Base-by-base conservation (phyloP, 768 basidiomycete species). In the Russula sp. region DNA sequence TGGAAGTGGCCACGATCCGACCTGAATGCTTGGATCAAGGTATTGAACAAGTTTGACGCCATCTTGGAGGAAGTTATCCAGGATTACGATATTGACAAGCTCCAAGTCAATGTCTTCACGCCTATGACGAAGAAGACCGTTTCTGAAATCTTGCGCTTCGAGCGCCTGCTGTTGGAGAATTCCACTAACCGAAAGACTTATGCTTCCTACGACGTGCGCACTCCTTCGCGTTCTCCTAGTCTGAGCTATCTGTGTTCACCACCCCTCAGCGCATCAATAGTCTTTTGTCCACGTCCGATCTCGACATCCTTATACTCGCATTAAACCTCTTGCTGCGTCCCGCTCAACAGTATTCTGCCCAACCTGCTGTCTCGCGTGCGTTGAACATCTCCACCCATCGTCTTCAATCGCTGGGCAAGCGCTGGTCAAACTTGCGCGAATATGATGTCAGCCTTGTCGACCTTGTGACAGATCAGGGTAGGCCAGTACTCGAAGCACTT, bases 1-100 rank as follows among this genome's bases (percentile, higher is more conserved):
- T 99, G 97, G 97, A 87, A 83, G 73, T 98, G 92, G 88, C 92
- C 94, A 40, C 84, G 97, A 66, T 94, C 94, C 60, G 97, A 99
- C 79, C 82, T 99, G 64, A 94, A 97, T 76, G 86, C 90, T 61
- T 99, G 97, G 97, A 86, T 93, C 73, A 87, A 88, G 72, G 91
- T 95, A 62, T 84, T 99, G 53, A 96, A 99, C 81, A 90, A 89
- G 73, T 94, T 99, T 73, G 97, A 99, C 77, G 78, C 79, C 63
- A 85, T 97, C 67, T 81, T 98, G 68, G 94, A 90, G 71, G 85
- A 84, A 45, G 79, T 87, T 68, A 89, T 97, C 73, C 80, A 80
- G 64, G 86, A 88, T 74, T 96, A 98, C 74, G 85, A 89, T 58
- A 81, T 98, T 64, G 88, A 90, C 74, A 86, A 87, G 69, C 78